phyloP scores from a whole-genome alignment of 352 stramenopile genomes.

The Pythium diclinum region DNA sequence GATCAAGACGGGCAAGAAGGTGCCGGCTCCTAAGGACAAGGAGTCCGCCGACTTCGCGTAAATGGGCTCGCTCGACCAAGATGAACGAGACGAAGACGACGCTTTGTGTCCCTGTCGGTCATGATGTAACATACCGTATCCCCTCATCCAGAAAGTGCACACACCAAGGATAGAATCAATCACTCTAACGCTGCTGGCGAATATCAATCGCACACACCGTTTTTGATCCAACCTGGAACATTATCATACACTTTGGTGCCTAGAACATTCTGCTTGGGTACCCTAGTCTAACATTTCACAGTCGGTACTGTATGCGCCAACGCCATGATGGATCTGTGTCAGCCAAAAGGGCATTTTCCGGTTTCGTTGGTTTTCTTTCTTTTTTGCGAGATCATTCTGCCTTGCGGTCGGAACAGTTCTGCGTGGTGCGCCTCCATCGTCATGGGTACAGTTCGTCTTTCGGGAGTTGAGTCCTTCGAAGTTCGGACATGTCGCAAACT shows the following conservation, averaged over 20 bases:
- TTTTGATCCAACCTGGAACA: not conserved
- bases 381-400: not conserved
- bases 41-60: conserved; percentile 30
- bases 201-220: conserved; percentile 2
- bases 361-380: not conserved
- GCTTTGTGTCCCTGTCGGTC: not conserved
- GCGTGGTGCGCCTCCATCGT: not conserved
- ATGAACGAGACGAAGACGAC: not conserved
- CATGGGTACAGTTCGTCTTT: conserved; percentile 5
- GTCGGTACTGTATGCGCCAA: not conserved
- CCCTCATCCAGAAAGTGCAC: not conserved
- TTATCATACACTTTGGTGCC: not conserved
- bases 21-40: conserved; percentile 29
- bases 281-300: not conserved
- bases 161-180: not conserved
- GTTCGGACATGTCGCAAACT: not conserved
- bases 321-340: not conserved
- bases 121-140: conserved; percentile 5
- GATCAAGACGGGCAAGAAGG: conserved; percentile 35
- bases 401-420: not conserved
- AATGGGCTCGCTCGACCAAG: not conserved
- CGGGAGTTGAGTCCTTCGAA: not conserved
- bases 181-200: not conserved
- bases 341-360: not conserved
- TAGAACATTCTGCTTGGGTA: no score